phyloP scores from a whole-genome alignment of 2,329 filamentous ascomycete genomes.

The Fusarium gaditjirri region DNA sequence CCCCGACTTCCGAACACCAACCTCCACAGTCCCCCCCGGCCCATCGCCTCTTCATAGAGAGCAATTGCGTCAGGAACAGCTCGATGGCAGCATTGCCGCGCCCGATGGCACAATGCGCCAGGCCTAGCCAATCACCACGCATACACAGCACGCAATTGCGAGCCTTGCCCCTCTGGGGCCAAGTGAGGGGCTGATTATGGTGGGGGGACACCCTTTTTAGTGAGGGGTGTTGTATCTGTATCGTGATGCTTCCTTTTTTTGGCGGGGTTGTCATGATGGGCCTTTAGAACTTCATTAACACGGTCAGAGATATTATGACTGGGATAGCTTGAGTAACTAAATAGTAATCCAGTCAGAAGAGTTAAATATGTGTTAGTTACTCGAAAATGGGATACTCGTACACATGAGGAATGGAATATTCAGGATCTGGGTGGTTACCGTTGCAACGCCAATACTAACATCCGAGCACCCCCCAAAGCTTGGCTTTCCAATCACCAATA shows the following conservation, averaged over 20 bases:
- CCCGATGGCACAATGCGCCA: conserved; percentile 40
- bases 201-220: conserved; percentile 14
- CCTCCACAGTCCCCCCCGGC: conserved; percentile 19
- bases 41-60: conserved; percentile 25
- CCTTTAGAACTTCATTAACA: not conserved
- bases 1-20: conserved; percentile 31
- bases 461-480: conserved; percentile 4
- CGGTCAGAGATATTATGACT: not conserved
- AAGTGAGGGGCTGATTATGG: conserved; percentile 40
- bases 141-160: conserved; percentile 43
- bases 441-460: conserved; percentile 18
- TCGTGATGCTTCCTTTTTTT: conserved; percentile 5
- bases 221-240: conserved; percentile 14
- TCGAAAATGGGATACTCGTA: no score
- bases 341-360: rapidly evolving
- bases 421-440: not conserved
- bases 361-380: no score
- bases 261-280: conserved; percentile 31
- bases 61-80: conserved; percentile 42
- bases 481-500: conserved; percentile 32
- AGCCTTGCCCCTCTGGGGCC: conserved; percentile 40
- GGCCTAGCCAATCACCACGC: conserved; percentile 26
- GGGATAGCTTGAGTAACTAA: not conserved
- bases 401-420: not conserved
- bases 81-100: conserved; percentile 43